Evolutionary conservation across 2,329 filamentous ascomycete genomes (phyloP), one percentile per base, ranked within the genome.

Genomic region (Neoscytalidium dimidiatum): DNA sequence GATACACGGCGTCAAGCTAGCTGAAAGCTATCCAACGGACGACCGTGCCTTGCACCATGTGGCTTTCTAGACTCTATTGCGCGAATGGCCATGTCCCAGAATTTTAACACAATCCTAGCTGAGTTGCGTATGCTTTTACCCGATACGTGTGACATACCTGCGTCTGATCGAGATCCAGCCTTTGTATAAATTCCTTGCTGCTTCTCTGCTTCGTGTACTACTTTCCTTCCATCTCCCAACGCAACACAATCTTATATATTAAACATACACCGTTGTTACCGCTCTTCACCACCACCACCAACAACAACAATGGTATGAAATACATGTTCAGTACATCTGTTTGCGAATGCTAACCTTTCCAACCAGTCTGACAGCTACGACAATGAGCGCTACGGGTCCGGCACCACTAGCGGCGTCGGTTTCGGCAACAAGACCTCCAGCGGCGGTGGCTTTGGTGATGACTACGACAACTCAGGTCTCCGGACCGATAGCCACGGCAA

Each of bases 341-440:
- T 9, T 23, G 29, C 13, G 4, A n/a, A 35, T 7, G 21, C 4
- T 28, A 14, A 8, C 33, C 21, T 31, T 26, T 11, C 35, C 29
- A 1, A 17, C 21, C 52, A 58, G 56, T 46, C 56, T 11, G 56
- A 58, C 38, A 44, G 23, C 58, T 67, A 62, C 56, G 71, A 66
- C 60, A 67, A 67, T 52, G 67, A 58, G 58, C 52, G 65, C 9
- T 75, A 75, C 66, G 74, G 75, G 23, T 73, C 71, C 9, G 75
- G 74, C 9, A 68, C 70, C 0, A 74, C 72, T 4, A 71, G 72
- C 38, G 75, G 75, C 21, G 74, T 75, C 3, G 75, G 75, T 19
- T 76, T 76, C 66, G 78, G 76, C 58, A 79, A 78, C 68, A 79
- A 78, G 65, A 68, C 69, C 29, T 53, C 29, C 17, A 19, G 28